Evolutionary conservation across 2,329 filamentous ascomycete genomes (phyloP).

Genomic region (Fusarium sp.): DNA sequence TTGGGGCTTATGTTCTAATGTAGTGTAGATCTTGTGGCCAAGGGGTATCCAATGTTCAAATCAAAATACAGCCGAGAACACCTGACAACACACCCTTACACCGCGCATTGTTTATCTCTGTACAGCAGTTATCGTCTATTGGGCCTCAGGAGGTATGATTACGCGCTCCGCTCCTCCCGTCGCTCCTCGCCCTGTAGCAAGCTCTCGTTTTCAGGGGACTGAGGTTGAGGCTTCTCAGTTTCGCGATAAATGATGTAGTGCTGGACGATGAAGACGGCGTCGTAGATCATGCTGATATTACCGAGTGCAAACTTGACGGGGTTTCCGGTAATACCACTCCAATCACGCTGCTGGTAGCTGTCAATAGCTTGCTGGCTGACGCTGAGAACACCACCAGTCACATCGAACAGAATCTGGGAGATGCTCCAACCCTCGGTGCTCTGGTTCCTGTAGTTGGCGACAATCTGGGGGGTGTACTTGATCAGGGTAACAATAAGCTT

Average conservation of each 20-base stretch:
- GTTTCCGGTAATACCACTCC: conserved; percentile 92
- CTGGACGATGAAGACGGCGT: conserved; percentile 87
- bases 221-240: conserved; percentile 22
- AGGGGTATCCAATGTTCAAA: conserved; percentile 20
- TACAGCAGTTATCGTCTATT: background rate
- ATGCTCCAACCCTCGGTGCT: conserved; percentile 94
- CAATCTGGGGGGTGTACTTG: conserved; percentile 92
- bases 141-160: background rate
- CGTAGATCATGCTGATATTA: conserved; percentile 89
- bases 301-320: conserved; percentile 90
- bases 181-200: conserved; percentile 52
- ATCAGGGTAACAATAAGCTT: conserved; percentile 90
- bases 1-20: conserved; percentile 10
- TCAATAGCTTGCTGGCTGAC: conserved; percentile 87
- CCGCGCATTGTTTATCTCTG: background rate
- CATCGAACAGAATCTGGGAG: conserved; percentile 84
- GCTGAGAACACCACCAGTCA: conserved; percentile 85
- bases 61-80: conserved; percentile 1
- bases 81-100: conserved; percentile 1
- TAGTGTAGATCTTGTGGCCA: conserved; percentile 6
- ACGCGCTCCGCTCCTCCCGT: conserved; percentile 36
- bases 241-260: conserved; percentile 84
- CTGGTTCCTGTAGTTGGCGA: conserved; percentile 85
- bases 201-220: conserved; percentile 43
- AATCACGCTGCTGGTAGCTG: conserved; percentile 86